Evolutionary conservation across 2,329 filamentous ascomycete species (phyloP).

Genomic region (Xylaria arbuscula): DNA sequence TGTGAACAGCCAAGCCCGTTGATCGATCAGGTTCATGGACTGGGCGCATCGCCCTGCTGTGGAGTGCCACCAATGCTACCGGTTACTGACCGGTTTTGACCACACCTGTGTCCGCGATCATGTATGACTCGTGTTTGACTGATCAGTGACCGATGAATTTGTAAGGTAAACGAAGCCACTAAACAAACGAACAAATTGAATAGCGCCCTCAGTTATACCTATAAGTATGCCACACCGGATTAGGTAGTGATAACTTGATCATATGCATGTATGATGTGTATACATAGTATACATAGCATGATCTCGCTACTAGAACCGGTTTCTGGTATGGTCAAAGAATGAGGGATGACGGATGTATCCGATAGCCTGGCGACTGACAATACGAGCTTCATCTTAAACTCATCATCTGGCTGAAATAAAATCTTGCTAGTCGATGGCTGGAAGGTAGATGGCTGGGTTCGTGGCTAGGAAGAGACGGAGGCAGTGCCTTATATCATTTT

Average conservation of each 20-base stretch:
- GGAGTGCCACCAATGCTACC: not conserved
- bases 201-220: not conserved
- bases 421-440: constrained; percentile 8
- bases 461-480: constrained; percentile 3
- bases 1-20: constrained; percentile 11
- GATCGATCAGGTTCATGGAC: constrained; percentile 17
- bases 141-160: not conserved
- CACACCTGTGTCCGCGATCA: not conserved
- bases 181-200: not conserved
- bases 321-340: not conserved
- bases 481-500: constrained; percentile 8
- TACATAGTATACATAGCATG: not conserved
- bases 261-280: not conserved
- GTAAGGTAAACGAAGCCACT: not conserved
- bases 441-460: constrained; percentile 1
- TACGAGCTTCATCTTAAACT: constrained; percentile 12
- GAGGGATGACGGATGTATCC: not conserved
- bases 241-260: constrained; percentile 8
- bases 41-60: constrained; percentile 12
- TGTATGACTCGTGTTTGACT: not conserved
- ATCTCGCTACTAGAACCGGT: not conserved
- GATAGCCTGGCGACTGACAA: not conserved
- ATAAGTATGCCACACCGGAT: not conserved
- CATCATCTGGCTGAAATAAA: not conserved
- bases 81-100: not conserved